phyloP scores from a whole-genome alignment of 257 asterid genomes.

The Nicotiana noctiflora region DNA sequence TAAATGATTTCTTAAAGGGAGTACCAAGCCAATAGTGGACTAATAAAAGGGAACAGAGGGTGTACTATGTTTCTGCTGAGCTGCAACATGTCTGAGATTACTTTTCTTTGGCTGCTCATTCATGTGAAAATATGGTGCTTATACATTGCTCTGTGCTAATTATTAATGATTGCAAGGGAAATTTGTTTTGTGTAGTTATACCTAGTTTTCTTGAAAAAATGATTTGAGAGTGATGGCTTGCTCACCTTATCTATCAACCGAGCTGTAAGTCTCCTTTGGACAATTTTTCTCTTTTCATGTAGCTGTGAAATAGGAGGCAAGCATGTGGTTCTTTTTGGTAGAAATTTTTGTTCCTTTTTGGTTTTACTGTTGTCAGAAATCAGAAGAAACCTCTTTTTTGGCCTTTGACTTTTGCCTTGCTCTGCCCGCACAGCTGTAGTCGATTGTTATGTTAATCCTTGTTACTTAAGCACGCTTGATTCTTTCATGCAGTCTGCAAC shows the following conservation, averaged over 20 bases:
- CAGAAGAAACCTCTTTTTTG: neutral
- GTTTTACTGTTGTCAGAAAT: neutral
- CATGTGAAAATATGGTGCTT: neutral
- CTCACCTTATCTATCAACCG: neutral
- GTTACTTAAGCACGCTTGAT: neutral
- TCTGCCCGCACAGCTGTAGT: neutral
- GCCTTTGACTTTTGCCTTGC: neutral
- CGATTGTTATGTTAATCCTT: neutral
- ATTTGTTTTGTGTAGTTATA: neutral
- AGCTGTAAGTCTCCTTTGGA: neutral
- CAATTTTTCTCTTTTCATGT: neutral
- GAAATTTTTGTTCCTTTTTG: neutral
- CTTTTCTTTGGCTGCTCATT: neutral
- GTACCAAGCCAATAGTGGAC: too few relatives aligned
- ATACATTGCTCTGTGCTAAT: neutral
- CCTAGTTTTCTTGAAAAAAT: neutral
- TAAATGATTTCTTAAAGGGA: too few relatives aligned
- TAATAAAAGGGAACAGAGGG: too few relatives aligned
- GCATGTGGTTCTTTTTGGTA: neutral
- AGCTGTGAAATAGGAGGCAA: neutral
- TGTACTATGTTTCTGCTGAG: neutral
- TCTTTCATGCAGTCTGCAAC: neutral
- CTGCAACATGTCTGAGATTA: neutral
- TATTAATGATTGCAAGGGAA: neutral
- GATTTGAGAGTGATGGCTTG: neutral